These are phyloP conservation scores for Triticum timopheevii DNA, from an alignment of 176 grass and related monocot species.

Conservation along the genomic window DNA sequence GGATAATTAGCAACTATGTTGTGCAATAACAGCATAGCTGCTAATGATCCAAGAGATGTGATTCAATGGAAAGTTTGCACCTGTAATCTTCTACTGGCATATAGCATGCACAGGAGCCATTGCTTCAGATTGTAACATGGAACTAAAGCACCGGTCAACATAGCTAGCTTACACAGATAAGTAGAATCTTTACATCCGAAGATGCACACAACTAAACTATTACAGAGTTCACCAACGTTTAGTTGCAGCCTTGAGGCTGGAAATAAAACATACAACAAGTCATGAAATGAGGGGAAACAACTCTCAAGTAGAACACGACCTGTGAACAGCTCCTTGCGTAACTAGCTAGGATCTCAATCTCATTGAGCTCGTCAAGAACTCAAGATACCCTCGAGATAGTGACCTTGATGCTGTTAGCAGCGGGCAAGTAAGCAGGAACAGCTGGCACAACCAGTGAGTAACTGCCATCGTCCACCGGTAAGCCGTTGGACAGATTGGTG, in stretches of 20 bases:
- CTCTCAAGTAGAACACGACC: not conserved
- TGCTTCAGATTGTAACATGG: no score
- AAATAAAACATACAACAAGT: not conserved
- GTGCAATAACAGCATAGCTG: no score
- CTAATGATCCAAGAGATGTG: not conserved
- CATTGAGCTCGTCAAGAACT: no score
- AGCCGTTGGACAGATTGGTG: not conserved
- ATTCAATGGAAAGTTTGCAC: not conserved
- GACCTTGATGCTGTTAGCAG: no score
- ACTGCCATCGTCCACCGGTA: not conserved
- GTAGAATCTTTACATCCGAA: not conserved
- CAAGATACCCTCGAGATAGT: no score
- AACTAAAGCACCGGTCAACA: no score
- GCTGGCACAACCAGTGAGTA: not conserved
- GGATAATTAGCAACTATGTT: no score
- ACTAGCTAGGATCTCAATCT: no score
- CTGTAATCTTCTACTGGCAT: no score
- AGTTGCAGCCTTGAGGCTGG: not conserved
- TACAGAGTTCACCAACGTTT: not conserved
- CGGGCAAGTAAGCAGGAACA: not conserved
- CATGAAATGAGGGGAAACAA: not conserved
- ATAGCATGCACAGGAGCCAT: no score
- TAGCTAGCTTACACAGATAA: no score
- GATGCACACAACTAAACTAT: not conserved
- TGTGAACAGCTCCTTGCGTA: no score